Evolutionary conservation across 768 basidiomycete species (phyloP), one percentile per base, ranked within the genome.

Genomic region (Tephrocybe sp.): DNA sequence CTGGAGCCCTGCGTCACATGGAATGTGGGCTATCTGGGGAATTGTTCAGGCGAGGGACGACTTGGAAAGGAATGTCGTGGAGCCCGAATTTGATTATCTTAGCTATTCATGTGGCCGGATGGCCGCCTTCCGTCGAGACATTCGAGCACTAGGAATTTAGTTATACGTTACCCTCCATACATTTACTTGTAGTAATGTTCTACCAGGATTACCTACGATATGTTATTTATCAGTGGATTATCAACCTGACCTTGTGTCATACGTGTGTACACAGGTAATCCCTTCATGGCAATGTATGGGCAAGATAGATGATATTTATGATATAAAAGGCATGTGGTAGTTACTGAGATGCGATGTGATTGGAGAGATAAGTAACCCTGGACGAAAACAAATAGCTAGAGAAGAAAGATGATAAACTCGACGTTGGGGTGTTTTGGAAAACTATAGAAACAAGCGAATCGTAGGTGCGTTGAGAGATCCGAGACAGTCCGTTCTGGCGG

Each of bases 11-110:
- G 86, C 91, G 3, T 88, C 88, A 18, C 91, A 94, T 58, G 93
- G 80, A 11, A 85, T 88, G 79, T 98, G 95, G 94, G 84, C 89
- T 6, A 70, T 97, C 37, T 99, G 97, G 97, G 93, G 90, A 7
- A 75, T 98, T 55, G 83, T 98, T 4, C 93, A 95, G 67, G 92
- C 91, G 5, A 80, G 80, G 54, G 89, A 91, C 57, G 80, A 85
- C 57, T 54, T 91, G 6, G 78, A 85, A 57, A 76, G 68, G 15
- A 71, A 74, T 33, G 77, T 76, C 38, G 71, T 66, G 30, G 77
- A 82, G 56, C 79, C 79, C 13, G 95, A 94, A 56, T 98, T 97
- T 63, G 89, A 98, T 68, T 97, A 97, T 67, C 66, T 97, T 53
- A 75, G 76, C 10, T 97, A 97, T 63, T 84, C 94, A 15, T 72